Base-by-base conservation (phyloP, 2,329 filamentous ascomycete species). In the Rhytidhysteron rufulum region DNA sequence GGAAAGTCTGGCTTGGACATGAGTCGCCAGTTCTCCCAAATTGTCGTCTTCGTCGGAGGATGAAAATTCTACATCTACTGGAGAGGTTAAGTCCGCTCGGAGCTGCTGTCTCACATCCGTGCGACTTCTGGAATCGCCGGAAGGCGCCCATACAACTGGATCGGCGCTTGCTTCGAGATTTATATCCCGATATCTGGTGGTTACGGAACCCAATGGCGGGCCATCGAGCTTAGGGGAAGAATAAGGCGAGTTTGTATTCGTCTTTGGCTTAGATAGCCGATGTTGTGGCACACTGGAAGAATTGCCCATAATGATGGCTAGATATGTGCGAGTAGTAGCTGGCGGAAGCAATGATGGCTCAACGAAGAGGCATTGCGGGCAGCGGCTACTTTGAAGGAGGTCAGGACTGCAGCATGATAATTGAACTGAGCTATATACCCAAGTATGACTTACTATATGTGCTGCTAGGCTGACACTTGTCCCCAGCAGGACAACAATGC, bases 261-360 rank as follows among this genome's bases (percentile, higher is more conserved):
- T 65, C 48, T 55, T 64, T 6, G 62, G 60, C 45, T 65, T 65
- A 18, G 55, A 56, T 27, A 65, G 54, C 43, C 53, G 51, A 44
- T 64, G 54, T 34, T 56, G 48, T 24, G 31, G 45, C 24, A 45
- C 46, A 19, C 31, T 21, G 22, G 25, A 32, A 19, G 51, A 49
- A 48, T 61, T 63, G 24, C 57, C 58, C 58, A 62, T 63, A 29
- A 40, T 54, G 51, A 45, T 34, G 37, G 43, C 22, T 34, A 30
- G 44, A 29, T 29, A 33, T 19, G 38, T 42, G 37, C 43, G 33
- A 33, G 42, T 36, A 45, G 43, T 45, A 55, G 53, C 51, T 47
- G 45, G 40, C 45, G 41, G 43, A 54, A 55, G 48, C 45, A 38
- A 42, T 45, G 18, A 46, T 32, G 18, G 32, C 29, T 49, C 33